Conservation (phyloP, 306 rosid genomes). For the Leucaena leucocephala region DNA sequence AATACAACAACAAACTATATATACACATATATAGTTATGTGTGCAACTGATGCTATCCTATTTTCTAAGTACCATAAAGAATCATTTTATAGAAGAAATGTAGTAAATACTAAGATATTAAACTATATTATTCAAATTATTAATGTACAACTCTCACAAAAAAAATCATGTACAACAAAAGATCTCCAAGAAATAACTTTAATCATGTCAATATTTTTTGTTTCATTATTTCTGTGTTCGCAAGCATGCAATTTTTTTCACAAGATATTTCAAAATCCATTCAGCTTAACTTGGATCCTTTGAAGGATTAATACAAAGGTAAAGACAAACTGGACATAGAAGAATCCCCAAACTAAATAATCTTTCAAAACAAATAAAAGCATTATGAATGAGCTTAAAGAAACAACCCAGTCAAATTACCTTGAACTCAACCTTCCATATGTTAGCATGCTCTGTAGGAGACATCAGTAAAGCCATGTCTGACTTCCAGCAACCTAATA, state of each 20-base stretch:
- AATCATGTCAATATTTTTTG: neutral
- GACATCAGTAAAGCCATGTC: conserved; percentile 76
- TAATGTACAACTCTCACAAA: neutral
- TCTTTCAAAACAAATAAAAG: conserved; percentile 32
- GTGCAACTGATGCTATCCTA: neutral
- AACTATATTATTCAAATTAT: neutral
- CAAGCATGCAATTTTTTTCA: neutral
- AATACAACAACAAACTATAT: neutral
- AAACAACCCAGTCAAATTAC: conserved; percentile 43
- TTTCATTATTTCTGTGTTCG: conserved; percentile 8
- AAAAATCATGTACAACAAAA: neutral
- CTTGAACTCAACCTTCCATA: conserved; percentile 88
- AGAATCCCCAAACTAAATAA: conserved; percentile 4
- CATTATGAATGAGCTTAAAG: neutral
- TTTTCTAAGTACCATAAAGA: neutral
- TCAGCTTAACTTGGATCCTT: conserved; percentile 11
- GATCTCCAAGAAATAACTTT: neutral
- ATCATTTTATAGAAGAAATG: neutral
- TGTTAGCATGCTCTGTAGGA: conserved; percentile 64
- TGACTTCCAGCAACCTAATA: conserved; percentile 91
- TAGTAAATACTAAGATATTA: neutral
- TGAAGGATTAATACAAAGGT: conserved; percentile 17
- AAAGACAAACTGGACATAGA: neutral
- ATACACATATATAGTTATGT: neutral
- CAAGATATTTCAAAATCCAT: neutral